Percentiles rank a stretch among this genome's conserved stretches.
Evolutionary conservation across 345 rosid genomes (phyloP).

Genomic region (Euphorbia pulcherrima): DNA sequence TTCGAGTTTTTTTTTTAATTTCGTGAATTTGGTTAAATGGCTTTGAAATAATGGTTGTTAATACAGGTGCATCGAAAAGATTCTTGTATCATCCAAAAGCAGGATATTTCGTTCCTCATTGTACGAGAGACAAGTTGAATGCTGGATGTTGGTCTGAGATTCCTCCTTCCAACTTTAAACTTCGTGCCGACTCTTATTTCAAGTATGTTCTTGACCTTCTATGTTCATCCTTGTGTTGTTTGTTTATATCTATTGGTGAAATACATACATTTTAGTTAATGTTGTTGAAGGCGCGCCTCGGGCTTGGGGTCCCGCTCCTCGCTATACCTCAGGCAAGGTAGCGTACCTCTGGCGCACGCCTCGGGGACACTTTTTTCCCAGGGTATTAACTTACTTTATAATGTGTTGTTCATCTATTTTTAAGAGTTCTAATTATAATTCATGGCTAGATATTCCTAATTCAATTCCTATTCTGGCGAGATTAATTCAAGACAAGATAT

Average conservation of each 20-base stretch:
- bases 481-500: too few species aligned
- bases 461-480: too few species aligned
- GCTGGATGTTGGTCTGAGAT: conserved; percentile 62
- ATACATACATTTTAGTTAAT: background rate
- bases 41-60: background rate
- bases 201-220: conserved; percentile 37
- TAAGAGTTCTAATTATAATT: too few species aligned
- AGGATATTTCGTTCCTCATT: conserved; percentile 47
- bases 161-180: conserved; percentile 64
- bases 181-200: conserved; percentile 62
- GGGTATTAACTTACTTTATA: too few species aligned
- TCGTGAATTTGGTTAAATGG: background rate
- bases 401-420: too few species aligned
- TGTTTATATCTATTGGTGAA: background rate
- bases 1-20: background rate
- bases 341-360: too few species aligned
- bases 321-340: too few species aligned
- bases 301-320: too few species aligned
- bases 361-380: too few species aligned
- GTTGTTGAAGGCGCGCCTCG: too few species aligned
- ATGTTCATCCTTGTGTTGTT: background rate
- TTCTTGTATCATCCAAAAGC: conserved; percentile 55
- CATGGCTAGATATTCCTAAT: too few species aligned
- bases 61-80: conserved; percentile 54
- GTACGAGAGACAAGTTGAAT: conserved; percentile 39